These are phyloP conservation scores for Solanum ahanhuiri DNA, from an alignment of 257 asterid genomes.

Conservation along the genomic window DNA sequence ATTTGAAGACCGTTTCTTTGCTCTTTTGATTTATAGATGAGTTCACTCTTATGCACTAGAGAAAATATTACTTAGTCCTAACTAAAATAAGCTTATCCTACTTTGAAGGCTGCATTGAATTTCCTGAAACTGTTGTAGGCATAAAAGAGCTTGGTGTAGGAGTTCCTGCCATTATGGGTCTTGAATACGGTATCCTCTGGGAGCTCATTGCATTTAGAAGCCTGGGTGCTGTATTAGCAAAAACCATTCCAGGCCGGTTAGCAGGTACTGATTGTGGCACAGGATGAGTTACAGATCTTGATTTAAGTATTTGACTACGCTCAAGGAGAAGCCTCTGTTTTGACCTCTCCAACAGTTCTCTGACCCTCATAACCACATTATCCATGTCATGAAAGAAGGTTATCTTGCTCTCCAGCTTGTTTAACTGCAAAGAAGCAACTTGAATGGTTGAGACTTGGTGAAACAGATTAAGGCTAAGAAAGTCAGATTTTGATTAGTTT, in stretches of 20 bases:
- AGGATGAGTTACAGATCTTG: conserved; percentile 60
- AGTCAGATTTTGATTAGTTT: neutral
- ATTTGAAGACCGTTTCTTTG: neutral
- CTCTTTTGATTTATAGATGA: neutral
- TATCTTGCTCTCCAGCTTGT: conserved; percentile 86
- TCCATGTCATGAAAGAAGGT: conserved; percentile 79
- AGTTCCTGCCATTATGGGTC: conserved; percentile 47
- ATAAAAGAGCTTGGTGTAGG: conserved; percentile 37
- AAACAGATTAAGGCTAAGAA: neutral
- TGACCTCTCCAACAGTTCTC: conserved; percentile 82
- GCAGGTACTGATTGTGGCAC: conserved; percentile 37
- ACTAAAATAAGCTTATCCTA: conserved; percentile 47
- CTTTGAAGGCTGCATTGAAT: conserved; percentile 38
- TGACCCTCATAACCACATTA: conserved; percentile 56
- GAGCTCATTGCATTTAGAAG: conserved; percentile 49
- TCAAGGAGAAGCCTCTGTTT: conserved; percentile 84
- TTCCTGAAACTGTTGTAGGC: conserved; percentile 42
- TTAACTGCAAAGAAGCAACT: conserved; percentile 44
- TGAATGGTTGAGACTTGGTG: neutral
- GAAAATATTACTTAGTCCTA: conserved; percentile 42
- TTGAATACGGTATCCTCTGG: conserved; percentile 53
- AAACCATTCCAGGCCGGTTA: conserved; percentile 43
- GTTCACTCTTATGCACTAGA: neutral
- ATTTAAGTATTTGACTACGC: conserved; percentile 77
- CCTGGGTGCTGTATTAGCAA: conserved; percentile 43